Evolutionary conservation across 2,329 filamentous ascomycete species (phyloP).

Genomic region (Nemania sp.): DNA sequence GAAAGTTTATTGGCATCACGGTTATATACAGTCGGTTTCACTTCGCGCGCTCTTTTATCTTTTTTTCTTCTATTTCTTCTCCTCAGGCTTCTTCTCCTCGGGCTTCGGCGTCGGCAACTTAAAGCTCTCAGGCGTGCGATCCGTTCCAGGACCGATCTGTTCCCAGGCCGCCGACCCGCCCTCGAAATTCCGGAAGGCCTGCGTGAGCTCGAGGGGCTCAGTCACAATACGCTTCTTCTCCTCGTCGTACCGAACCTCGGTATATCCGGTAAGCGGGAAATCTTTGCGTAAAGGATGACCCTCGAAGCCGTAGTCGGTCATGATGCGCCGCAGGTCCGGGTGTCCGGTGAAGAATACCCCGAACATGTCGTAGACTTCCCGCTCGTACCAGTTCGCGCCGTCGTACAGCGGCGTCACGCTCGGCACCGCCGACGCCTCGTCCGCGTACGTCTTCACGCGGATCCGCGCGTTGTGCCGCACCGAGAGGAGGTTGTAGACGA

Average conservation of each 20-base stretch:
- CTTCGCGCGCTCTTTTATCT: too few relatives aligned
- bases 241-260: constrained; percentile 96
- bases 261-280: constrained; percentile 97
- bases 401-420: constrained; percentile 86
- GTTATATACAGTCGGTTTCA: constrained; percentile 40
- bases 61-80: constrained; percentile 83
- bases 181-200: constrained; percentile 98
- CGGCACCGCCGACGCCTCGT: constrained; percentile 91
- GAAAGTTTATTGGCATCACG: constrained; percentile 31
- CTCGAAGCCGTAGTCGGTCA: constrained; percentile 99
- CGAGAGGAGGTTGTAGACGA: constrained; percentile 96
- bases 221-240: constrained; percentile 99
- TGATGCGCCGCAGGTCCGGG: constrained; percentile 93
- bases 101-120: constrained; percentile 95
- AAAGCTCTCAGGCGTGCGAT: constrained; percentile 84
- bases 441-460: constrained; percentile 97
- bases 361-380: constrained; percentile 96
- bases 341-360: constrained; percentile 96
- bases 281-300: constrained; percentile 97
- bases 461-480: constrained; percentile 96
- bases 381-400: constrained; percentile 98
- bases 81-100: constrained; percentile 87
- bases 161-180: constrained; percentile 76
- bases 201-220: constrained; percentile 94
- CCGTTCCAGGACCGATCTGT: constrained; percentile 67